Conservation (phyloP, 2,329 filamentous ascomycete species). For the Septoria linicola region DNA sequence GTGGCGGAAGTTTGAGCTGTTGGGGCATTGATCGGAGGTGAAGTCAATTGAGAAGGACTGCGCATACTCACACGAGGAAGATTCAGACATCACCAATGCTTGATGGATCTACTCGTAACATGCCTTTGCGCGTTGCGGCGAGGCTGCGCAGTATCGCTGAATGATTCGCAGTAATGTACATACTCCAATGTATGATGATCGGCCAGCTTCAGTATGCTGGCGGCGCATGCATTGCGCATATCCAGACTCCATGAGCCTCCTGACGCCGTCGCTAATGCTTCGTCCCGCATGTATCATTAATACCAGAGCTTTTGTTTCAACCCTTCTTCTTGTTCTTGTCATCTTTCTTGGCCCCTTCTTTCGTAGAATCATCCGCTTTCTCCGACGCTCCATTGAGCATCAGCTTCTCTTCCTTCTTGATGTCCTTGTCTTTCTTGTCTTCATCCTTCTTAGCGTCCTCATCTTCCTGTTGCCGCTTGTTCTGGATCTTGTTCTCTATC, state of each 20-base stretch:
- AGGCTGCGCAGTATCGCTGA: neutral
- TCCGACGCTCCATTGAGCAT: constrained; percentile 57
- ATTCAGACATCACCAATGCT: too few species aligned
- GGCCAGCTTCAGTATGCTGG: constrained; percentile 18
- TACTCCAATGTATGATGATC: constrained; percentile 16
- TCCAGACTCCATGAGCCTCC: constrained; percentile 20
- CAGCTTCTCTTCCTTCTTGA: constrained; percentile 64
- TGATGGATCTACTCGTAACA: constrained; percentile 6
- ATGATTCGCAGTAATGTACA: constrained; percentile 25
- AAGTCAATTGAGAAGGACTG: too few species aligned
- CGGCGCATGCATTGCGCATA: constrained; percentile 18
- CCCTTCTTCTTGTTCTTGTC: constrained; percentile 56
- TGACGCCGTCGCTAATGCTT: constrained; percentile 24
- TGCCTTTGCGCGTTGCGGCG: neutral
- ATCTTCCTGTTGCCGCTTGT: constrained; percentile 94
- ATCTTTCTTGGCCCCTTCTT: constrained; percentile 55
- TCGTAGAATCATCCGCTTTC: constrained; percentile 49
- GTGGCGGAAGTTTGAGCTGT: too few species aligned
- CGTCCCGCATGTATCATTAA: constrained; percentile 5
- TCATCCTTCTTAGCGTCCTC: constrained; percentile 78
- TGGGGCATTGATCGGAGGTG: too few species aligned
- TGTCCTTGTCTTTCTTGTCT: constrained; percentile 51
- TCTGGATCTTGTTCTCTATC: constrained; percentile 99
- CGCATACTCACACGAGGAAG: too few species aligned
- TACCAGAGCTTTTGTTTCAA: constrained; percentile 36